These are phyloP conservation scores for Copromyces sp. DNA, from an alignment of 495 filamentous ascomycete genomes.

Conservation along the genomic window DNA sequence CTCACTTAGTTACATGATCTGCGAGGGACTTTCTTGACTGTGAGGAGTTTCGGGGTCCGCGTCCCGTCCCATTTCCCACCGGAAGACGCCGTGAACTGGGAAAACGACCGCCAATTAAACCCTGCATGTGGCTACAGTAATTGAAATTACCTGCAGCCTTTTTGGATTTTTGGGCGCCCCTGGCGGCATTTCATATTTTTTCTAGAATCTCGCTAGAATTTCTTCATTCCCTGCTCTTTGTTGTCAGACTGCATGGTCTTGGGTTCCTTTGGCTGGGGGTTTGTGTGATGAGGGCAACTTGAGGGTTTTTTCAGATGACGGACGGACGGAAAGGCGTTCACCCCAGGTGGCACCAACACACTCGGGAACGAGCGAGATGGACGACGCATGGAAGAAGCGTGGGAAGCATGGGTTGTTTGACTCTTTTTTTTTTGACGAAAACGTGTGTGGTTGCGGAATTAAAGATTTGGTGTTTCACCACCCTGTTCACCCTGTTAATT, in stretches of 20 bases:
- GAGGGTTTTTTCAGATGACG: no score
- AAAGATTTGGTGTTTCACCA: not conserved
- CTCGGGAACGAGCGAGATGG: not conserved
- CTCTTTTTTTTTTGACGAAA: not conserved
- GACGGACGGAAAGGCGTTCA: not conserved
- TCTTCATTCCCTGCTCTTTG: not conserved
- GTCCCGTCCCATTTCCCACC: not conserved
- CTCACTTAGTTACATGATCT: not conserved
- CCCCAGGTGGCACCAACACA: not conserved
- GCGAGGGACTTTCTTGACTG: not conserved
- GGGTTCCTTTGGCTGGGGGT: not conserved
- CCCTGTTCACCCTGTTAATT: not conserved
- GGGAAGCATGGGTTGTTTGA: not conserved
- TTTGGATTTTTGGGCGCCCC: not conserved
- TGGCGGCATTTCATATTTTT: not conserved
- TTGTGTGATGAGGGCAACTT: not conserved
- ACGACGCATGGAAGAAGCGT: not conserved
- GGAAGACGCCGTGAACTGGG: not conserved
- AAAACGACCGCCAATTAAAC: not conserved
- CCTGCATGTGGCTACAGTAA: not conserved
- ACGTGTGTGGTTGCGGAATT: not conserved
- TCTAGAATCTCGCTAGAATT: not conserved
- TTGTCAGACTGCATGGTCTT: not conserved
- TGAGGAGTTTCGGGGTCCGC: not conserved
- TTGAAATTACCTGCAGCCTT: not conserved